A percentile compares a stretch with the other conserved stretches of the same genome.
These are phyloP conservation scores for Aureobasidium lini DNA, from an alignment of 2,329 filamentous ascomycete genomes.

Conservation along the genomic window DNA sequence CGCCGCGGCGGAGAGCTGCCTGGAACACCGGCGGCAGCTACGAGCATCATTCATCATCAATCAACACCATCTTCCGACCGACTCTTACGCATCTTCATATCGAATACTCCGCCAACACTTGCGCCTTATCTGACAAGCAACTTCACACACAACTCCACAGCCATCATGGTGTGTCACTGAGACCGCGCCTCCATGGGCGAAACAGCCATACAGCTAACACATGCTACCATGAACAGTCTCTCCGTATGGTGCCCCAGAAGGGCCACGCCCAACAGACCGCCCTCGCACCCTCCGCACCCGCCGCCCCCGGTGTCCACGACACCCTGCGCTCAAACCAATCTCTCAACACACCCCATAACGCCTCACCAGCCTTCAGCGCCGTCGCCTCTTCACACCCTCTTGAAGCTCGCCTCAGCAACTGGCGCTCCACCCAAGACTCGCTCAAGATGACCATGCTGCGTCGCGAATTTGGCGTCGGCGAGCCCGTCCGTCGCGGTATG, in stretches of 20 bases:
- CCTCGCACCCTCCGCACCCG: constrained; percentile 66
- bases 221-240: constrained; percentile 28
- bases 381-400: constrained; percentile 77
- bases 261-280: constrained; percentile 54
- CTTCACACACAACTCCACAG: background rate
- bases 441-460: constrained; percentile 85
- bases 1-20: constrained; percentile 5
- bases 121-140: background rate
- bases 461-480: constrained; percentile 82
- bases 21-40: constrained; percentile 3
- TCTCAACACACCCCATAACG: constrained; percentile 39
- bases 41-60: constrained; percentile 5
- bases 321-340: constrained; percentile 78
- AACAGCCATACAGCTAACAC: constrained; percentile 3
- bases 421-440: constrained; percentile 81
- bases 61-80: constrained; percentile 1
- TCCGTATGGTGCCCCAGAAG: constrained; percentile 76
- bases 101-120: background rate
- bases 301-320: constrained; percentile 88
- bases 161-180: constrained; percentile 13
- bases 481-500: constrained; percentile 89
- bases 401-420: constrained; percentile 78
- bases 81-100: background rate
- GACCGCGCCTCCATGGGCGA: background rate
- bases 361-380: constrained; percentile 19